These are phyloP conservation scores for Boletus fagicola DNA, from an alignment of 768 basidiomycete species.

Conservation along the genomic window DNA sequence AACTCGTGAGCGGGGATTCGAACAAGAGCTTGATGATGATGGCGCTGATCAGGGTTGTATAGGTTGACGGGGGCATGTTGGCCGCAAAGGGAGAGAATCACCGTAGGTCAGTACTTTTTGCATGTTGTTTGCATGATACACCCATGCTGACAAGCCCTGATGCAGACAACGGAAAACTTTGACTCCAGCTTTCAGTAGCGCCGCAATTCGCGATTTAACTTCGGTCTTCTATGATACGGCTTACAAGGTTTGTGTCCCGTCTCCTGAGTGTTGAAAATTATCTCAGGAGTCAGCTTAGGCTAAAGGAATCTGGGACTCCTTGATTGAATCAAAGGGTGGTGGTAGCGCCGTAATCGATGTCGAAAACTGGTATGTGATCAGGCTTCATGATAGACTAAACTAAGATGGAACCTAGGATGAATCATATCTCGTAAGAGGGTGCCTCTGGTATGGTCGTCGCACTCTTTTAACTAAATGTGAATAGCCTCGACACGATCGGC, in stretches of 20 bases:
- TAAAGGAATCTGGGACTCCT: conserved; percentile 33
- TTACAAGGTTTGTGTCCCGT: conserved; percentile 37
- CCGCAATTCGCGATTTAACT: conserved; percentile 38
- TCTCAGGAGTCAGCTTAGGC: conserved; percentile 13
- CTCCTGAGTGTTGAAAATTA: background rate
- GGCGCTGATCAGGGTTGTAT: background rate
- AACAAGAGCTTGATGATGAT: background rate
- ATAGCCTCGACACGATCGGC: conserved; percentile 44
- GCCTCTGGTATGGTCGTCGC: background rate
- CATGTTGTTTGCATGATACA: conserved; percentile 21
- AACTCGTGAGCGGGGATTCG: conserved; percentile 20
- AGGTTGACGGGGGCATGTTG: conserved; percentile 39
- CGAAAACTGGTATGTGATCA: conserved; percentile 41
- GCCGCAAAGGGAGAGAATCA: conserved; percentile 45
- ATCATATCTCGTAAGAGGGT: conserved; percentile 39
- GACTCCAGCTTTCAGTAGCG: conserved; percentile 42
- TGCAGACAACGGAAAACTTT: conserved; percentile 37
- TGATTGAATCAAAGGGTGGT: conserved; percentile 22
- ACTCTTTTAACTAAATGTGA: background rate
- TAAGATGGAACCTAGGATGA: conserved; percentile 36
- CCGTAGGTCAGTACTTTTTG: conserved; percentile 31
- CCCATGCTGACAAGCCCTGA: conserved; percentile 1
- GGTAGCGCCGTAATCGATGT: conserved; percentile 43
- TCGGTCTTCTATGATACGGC: conserved; percentile 41
- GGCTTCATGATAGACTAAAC: background rate